phyloP scores from a whole-genome alignment of 305 asterid genomes.

The Fraxinus platypoda region DNA sequence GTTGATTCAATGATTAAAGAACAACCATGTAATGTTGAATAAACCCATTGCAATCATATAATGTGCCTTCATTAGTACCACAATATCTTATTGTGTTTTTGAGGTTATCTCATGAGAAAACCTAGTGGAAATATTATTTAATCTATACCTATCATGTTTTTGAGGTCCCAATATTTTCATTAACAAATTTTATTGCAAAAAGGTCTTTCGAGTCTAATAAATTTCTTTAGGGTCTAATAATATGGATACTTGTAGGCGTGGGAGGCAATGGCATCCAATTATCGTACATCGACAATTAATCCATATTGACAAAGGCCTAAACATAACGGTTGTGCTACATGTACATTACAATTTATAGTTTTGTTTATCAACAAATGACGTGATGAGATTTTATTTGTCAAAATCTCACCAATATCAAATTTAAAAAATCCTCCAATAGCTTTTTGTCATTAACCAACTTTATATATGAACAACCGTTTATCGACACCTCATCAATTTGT shows the following conservation, averaged over 20 bases:
- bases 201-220: not conserved
- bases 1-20: not conserved
- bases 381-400: too few species aligned
- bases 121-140: not conserved
- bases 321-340: not conserved
- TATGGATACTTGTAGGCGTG: not conserved
- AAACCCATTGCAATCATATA: not conserved
- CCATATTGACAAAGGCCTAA: not conserved
- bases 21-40: not conserved
- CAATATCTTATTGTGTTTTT: not conserved
- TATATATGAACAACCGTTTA: too few species aligned
- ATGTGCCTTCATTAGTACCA: not conserved
- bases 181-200: not conserved
- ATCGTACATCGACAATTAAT: not conserved
- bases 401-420: not conserved
- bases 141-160: not conserved
- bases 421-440: too few species aligned
- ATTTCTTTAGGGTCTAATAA: not conserved
- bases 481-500: not conserved
- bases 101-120: not conserved
- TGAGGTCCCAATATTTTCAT: not conserved
- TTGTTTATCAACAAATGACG: not conserved
- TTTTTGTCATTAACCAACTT: too few species aligned
- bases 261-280: not conserved
- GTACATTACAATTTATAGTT: too few species aligned